A percentile compares a stretch with the other conserved stretches of the same genome.
Conservation (phyloP, 495 filamentous ascomycete genomes). For the Apodospora peruviana region DNA sequence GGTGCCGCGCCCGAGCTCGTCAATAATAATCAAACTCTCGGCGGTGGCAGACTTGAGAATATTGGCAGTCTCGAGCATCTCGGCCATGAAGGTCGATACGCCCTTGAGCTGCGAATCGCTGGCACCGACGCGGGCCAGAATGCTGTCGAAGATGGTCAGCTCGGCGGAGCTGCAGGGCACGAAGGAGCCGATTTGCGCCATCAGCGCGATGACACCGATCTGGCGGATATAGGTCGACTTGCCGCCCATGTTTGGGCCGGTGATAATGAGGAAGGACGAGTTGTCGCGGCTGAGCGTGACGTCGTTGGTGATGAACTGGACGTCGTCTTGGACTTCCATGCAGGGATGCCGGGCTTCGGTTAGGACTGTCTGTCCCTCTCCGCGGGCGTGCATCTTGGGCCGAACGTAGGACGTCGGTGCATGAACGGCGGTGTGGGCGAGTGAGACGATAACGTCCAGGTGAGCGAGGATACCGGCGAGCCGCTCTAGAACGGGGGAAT, state of each 20-base stretch:
- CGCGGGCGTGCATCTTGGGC: slow-evolving; percentile 86
- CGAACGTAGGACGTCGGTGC: slow-evolving; percentile 87
- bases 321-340: slow-evolving; percentile 98
- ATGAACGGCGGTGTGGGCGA: slow-evolving; percentile 91
- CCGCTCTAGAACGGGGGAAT: slow-evolving; percentile 87
- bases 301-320: slow-evolving; percentile 98
- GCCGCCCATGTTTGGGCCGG: slow-evolving; percentile 97
- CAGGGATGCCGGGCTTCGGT: slow-evolving; percentile 95
- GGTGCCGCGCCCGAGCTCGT: slow-evolving; percentile 96
- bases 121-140: slow-evolving; percentile 92
- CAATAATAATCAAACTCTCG: slow-evolving; percentile 94
- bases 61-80: slow-evolving; percentile 98
- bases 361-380: slow-evolving; percentile 82
- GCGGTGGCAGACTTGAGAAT: slow-evolving; percentile 95
- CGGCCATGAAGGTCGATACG: slow-evolving; percentile 98
- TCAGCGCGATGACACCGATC: slow-evolving; percentile 93
- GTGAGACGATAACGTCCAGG: slow-evolving; percentile 92
- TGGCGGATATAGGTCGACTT: slow-evolving; percentile 99
- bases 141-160: slow-evolving; percentile 94
- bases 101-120: slow-evolving; percentile 96
- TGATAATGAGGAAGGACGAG: slow-evolving; percentile 94
- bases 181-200: slow-evolving; percentile 97
- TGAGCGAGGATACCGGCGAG: slow-evolving; percentile 87
- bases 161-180: slow-evolving; percentile 89
- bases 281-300: slow-evolving; percentile 73